phyloP scores from a whole-genome alignment of 345 rosid species.

The Salix koriyanagi region DNA sequence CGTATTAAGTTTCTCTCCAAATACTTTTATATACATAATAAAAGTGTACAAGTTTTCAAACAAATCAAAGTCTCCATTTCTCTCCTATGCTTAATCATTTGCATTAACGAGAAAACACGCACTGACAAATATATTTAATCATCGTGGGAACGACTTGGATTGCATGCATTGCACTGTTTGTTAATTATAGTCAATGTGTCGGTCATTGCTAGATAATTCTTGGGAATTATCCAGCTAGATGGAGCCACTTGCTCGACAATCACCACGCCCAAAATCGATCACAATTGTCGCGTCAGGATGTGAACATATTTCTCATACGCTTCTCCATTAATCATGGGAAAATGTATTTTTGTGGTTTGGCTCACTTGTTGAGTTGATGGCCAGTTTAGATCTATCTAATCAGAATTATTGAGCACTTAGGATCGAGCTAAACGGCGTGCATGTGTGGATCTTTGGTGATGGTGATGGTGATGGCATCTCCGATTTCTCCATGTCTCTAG shows the following conservation, averaged over 20 bases:
- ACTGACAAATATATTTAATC: neutral
- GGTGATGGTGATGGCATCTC: neutral
- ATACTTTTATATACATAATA: neutral
- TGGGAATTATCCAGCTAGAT: neutral
- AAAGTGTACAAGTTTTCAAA: neutral
- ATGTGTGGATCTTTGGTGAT: neutral
- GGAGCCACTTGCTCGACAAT: neutral
- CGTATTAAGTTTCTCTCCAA: neutral
- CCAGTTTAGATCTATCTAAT: neutral
- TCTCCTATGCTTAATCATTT: conserved; percentile 19
- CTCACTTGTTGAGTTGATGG: too few species aligned
- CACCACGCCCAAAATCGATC: neutral
- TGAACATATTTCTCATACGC: neutral
- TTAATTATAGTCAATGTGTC: neutral
- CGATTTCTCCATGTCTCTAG: too few species aligned
- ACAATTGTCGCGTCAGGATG: neutral
- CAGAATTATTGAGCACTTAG: too few species aligned
- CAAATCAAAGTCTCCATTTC: conserved; percentile 2
- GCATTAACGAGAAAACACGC: conserved; percentile 13
- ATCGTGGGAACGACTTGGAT: neutral
- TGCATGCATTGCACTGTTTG: neutral
- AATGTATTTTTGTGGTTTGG: too few species aligned
- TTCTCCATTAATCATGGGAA: neutral
- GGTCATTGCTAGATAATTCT: neutral
- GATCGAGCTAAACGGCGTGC: neutral